Evolutionary conservation across 225 moss, liverwort and hornwort genomes (phyloP).

Genomic region (Marchantia paleacea): DNA sequence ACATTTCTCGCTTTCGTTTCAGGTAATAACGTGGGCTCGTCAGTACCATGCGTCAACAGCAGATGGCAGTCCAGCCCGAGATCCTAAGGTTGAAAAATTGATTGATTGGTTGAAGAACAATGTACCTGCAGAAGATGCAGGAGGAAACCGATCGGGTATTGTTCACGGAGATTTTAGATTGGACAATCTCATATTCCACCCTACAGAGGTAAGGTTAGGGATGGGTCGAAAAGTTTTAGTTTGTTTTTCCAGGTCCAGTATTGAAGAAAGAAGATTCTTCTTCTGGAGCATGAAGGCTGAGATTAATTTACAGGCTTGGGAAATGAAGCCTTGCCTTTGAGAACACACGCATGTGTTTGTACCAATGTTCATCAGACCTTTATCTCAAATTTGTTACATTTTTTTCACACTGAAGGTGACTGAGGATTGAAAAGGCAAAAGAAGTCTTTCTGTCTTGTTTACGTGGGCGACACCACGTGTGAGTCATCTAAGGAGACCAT

Average conservation of each 20-base stretch:
- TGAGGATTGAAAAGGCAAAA: not conserved
- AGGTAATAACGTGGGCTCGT: constrained; percentile 90
- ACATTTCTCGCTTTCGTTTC: constrained; percentile 14
- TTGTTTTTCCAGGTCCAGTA: not conserved
- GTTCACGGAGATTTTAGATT: constrained; percentile 94
- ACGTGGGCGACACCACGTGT: not conserved
- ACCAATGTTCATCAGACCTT: not conserved
- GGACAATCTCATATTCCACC: constrained; percentile 90
- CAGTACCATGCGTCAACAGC: constrained; percentile 83
- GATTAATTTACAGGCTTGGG: not conserved
- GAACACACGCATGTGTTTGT: not conserved
- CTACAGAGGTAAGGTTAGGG: constrained; percentile 57
- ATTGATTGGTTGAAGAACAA: constrained; percentile 80
- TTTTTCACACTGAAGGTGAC: not conserved
- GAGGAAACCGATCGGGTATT: constrained; percentile 63
- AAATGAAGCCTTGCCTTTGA: not conserved
- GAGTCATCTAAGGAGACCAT: not conserved
- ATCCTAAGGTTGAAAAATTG: constrained; percentile 65
- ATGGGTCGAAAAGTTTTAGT: not conserved
- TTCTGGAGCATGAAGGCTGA: not conserved
- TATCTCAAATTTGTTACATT: no score
- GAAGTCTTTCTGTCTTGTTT: not conserved
- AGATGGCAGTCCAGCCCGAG: constrained; percentile 72
- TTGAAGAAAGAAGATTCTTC: not conserved
- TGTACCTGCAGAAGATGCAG: constrained; percentile 72